Evolutionary conservation across 345 rosid species (phyloP), one percentile per base, ranked within the genome.

Genomic region (Zanthoxylum bungeanum): DNA sequence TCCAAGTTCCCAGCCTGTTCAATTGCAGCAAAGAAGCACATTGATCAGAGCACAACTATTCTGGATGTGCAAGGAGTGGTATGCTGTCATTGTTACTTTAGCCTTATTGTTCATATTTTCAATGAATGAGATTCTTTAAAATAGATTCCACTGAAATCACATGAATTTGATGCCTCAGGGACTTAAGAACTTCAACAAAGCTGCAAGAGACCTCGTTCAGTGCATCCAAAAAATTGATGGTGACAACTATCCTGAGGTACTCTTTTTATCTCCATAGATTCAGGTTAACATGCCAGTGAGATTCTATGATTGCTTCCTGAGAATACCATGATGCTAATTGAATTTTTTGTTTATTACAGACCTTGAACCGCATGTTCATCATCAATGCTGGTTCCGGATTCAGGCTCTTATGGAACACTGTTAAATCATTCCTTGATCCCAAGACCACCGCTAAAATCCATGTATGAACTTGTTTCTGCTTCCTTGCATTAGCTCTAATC

Each of bases 11-110:
- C 97, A 6, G 88, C 92, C 36, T 91, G 97, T 52, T 86, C 97
- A 9, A 71, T 94, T 17, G 90, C 90, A 46, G 85, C 95, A 6
- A 92, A 85, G 64, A 89, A 70, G 79, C 92, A 90, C 68, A 85
- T 92, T 74, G 93, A 87, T 69, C 97, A 90, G 83, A 94, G 95
- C 85, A 94, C 97, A 55, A 91, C 97, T 24, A 92, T 94, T 75
- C 77, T 92, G 83, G 97, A 92, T 73, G 97, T 90, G 47, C 94
- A 90, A 83, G 94, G 98, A 86, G 96, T 94, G 91, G 98, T 94
- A 79, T 27, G 94, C 81, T 24, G 33, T 61, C 10, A 61, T 4
- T 39, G n/a, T 68, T 4, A n/a, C n/a, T n/a, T n/a, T n/a, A 64
- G 17, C 5, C 27, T 8, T 1, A 60, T 7, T 33, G 25, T 19